Evolutionary conservation across 2,329 filamentous ascomycete species (phyloP).

Genomic region (Fusarium aywerte): DNA sequence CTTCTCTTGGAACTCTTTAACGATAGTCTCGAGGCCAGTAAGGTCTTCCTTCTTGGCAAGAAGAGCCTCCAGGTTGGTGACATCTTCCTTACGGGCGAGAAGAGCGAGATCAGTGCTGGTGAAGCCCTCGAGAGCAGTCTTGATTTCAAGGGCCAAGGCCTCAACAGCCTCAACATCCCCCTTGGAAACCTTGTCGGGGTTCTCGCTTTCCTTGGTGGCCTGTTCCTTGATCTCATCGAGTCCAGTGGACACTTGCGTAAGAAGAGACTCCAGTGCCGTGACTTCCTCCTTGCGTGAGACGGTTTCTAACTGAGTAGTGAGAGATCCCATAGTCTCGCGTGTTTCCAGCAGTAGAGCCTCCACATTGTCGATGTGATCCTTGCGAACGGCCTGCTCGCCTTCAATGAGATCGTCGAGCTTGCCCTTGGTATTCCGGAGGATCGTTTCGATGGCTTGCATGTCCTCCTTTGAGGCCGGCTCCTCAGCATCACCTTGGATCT

Average conservation of each 20-base stretch:
- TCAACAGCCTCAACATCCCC: constrained; percentile 84
- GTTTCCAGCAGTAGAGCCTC: constrained; percentile 76
- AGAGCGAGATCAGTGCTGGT: constrained; percentile 74
- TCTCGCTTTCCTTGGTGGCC: constrained; percentile 63
- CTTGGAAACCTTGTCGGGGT: constrained; percentile 77
- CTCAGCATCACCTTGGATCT: constrained; percentile 29
- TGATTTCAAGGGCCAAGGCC: constrained; percentile 85
- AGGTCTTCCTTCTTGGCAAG: constrained; percentile 78
- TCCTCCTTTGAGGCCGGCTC: constrained; percentile 74
- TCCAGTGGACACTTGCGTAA: constrained; percentile 78
- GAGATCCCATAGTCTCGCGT: constrained; percentile 74
- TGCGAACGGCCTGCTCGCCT: constrained; percentile 74
- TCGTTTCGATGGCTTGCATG: constrained; percentile 88
- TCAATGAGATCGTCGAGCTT: constrained; percentile 84
- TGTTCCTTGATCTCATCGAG: constrained; percentile 79
- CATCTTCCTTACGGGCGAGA: constrained; percentile 76
- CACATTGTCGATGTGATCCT: constrained; percentile 72
- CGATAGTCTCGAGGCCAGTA: constrained; percentile 71
- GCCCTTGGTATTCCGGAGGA: constrained; percentile 88
- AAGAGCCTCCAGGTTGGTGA: constrained; percentile 73
- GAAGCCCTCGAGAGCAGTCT: constrained; percentile 79
- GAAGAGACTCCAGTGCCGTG: constrained; percentile 77
- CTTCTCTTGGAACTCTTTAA: constrained; percentile 78
- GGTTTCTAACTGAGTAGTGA: constrained; percentile 75
- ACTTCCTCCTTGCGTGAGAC: constrained; percentile 83